phyloP scores from a whole-genome alignment of 768 basidiomycete species.

The Gautieria morchelliformis region DNA sequence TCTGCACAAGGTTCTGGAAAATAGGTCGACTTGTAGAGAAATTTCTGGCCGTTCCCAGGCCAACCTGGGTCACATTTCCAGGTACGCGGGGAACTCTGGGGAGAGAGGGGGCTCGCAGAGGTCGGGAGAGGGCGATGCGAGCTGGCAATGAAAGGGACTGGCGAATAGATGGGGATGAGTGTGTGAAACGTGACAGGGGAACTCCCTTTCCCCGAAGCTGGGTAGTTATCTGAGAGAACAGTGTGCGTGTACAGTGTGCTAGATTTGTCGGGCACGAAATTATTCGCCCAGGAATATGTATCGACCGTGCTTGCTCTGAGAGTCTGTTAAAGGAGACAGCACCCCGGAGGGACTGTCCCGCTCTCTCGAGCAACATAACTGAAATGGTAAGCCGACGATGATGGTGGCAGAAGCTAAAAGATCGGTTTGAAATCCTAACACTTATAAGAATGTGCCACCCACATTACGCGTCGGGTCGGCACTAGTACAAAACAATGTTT shows the following conservation, averaged over 20 bases:
- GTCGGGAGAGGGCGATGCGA: conserved; percentile 40
- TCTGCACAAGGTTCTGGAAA: conserved; percentile 72
- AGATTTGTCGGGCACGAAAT: not conserved
- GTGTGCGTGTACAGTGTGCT: not conserved
- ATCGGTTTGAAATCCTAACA: no score
- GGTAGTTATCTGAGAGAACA: not conserved
- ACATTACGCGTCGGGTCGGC: not conserved
- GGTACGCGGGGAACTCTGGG: conserved; percentile 46
- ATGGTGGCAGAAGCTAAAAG: not conserved
- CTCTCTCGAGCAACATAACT: not conserved
- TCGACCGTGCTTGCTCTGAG: not conserved
- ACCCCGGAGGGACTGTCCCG: not conserved
- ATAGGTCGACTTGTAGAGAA: conserved; percentile 67
- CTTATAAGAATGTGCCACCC: not conserved
- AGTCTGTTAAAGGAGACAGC: not conserved
- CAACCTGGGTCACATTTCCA: conserved; percentile 51
- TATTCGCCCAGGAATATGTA: not conserved
- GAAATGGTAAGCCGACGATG: not conserved
- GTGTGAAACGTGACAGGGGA: not conserved
- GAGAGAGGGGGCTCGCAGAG: conserved; percentile 35
- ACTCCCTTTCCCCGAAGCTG: not conserved
- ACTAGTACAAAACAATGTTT: not conserved
- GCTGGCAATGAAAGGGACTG: conserved; percentile 40
- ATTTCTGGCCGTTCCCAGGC: conserved; percentile 65
- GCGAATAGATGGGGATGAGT: not conserved